These are phyloP conservation scores for Trametes versicolor DNA, from an alignment of 1,284 basidiomycete species.

Conservation along the genomic window DNA sequence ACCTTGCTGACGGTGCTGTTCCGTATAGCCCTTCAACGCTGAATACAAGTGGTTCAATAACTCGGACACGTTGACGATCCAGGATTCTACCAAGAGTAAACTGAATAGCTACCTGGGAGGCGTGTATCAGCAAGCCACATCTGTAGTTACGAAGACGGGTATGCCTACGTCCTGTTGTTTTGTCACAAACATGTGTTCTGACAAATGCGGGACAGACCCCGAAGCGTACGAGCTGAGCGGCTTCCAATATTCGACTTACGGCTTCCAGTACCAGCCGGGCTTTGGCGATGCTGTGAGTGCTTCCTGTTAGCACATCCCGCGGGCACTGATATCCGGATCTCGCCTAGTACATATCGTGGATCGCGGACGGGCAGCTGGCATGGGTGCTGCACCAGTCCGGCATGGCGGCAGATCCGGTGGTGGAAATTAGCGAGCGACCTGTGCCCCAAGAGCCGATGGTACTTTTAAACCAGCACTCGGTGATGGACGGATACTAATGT, in stretches of 20 bases:
- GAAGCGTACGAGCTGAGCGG: constrained; percentile 41
- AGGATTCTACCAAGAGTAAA: constrained; percentile 50
- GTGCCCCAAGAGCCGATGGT: constrained; percentile 47
- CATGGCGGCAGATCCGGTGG: constrained; percentile 63
- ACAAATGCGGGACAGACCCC: constrained; percentile 34
- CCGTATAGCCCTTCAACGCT: constrained; percentile 56
- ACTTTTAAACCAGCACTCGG: constrained; percentile 6
- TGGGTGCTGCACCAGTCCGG: constrained; percentile 83
- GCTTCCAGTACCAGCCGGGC: constrained; percentile 44
- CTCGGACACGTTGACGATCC: constrained; percentile 52
- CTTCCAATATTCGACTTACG: constrained; percentile 37
- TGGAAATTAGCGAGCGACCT: constrained; percentile 42
- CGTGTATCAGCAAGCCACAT: constrained; percentile 61
- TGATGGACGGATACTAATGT: neutral
- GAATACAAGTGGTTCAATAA: constrained; percentile 53
- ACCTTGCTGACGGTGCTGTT: constrained; percentile 3
- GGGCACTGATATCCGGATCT: neutral
- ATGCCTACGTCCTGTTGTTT: neutral
- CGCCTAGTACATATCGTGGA: constrained; percentile 83
- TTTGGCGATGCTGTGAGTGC: constrained; percentile 42
- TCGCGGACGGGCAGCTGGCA: constrained; percentile 66
- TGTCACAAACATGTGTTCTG: neutral
- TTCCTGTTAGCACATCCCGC: neutral
- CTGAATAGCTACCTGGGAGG: constrained; percentile 64
- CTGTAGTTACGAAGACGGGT: constrained; percentile 41